Evolutionary conservation across 1,284 basidiomycete species (phyloP), one percentile per base, ranked within the genome.

Genomic region (Ganoderma lucidum): DNA sequence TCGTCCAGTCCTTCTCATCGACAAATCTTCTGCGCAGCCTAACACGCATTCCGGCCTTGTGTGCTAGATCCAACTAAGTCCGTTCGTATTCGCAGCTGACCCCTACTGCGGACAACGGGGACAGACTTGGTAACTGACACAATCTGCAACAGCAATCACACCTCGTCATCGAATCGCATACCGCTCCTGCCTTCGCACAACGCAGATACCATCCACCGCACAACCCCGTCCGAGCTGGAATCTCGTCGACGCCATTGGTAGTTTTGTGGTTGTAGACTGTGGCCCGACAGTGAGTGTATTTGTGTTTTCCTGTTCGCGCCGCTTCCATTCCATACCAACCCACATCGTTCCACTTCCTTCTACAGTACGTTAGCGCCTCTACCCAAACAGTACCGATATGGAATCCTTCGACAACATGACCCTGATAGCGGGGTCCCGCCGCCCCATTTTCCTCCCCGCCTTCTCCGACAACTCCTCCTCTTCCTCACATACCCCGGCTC

Each of bases 391-490:
- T n/a, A 53, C 35, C 23, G 63, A 35, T n/a, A 70, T 73, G 70
- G 72, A 71, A 53, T 45, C 64, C 35, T 73, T 73, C 60, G 68
- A 71, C 68, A 70, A 71, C 55, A 61, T 71, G 23, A 41, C 63
- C 64, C 30, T 60, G 59, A 71, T 73, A 65, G 66, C 63, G 63
- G 72, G 72, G 51, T 73, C 72, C 65, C 72, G 70, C 62, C 64
- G 66, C 44, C 72, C 70, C 41, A 70, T 73, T 60, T 63, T 68
- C 59, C 44, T 73, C 44, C 72, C 68, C 60, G 72, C 44, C 37
- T 63, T 58, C 60, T 63, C 59, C 44, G 68, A 64, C 45, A 17
- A 30, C 28, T 65, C 70, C 23, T 68, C 72, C 15, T 66, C 70
- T 10, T 66, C 70, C 28, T 71, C 70, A 9, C 66, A 73, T n/a